Base-by-base conservation (phyloP, 2,329 filamentous ascomycete genomes). In the Fusarium oxysporum region DNA sequence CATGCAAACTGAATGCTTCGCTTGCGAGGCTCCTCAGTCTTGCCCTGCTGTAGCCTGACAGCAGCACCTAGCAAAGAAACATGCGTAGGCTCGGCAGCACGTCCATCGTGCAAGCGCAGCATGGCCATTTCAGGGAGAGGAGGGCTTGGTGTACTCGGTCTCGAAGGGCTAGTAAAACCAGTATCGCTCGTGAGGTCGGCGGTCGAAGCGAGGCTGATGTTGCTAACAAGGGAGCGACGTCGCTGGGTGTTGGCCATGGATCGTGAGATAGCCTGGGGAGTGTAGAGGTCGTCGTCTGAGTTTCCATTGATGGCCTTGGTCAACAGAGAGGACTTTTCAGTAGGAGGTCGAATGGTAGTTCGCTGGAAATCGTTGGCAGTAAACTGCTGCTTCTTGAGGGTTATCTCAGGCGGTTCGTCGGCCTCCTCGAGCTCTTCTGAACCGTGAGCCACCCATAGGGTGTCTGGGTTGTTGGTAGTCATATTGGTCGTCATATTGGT, bases 161-260 rank as follows among this genome's bases (percentile, higher is more conserved):
- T 88, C n/a, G 94, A 92, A 45, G 96, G 95, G 78, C 94, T 98
- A 23, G 95, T 97, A 66, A 97, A 85, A 66, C 94, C 95, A 65
- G 93, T 96, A 78, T 98, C 96, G 82, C 95, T 98, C n/a, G 95
- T 98, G 64, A 98, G 87, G 73, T 98, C 96, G 41, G 93, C 93
- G 6, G 94, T 97, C 4, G 95, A 97, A 50, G 93, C 88, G 67
- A 92, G 84, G 83, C 95, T 97, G 74, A 91, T 85, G 79, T 92
- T 96, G 85, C 94, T 97, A 80, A 91, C 92, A 76, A 92, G 91
- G 68, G 93, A 96, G 67, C 90, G 86, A 75, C 87, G 84, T 65
- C 88, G 83, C 38, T 82, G 80, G 28, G 79, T 80, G 59, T 77
- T 78, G n/a, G 77, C 74, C 44, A 82, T 78, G n/a, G 71, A 40